Evolutionary conservation across 2,329 filamentous ascomycete genomes (phyloP), one percentile per base, ranked within the genome.

Genomic region (Neonectria punicea): DNA sequence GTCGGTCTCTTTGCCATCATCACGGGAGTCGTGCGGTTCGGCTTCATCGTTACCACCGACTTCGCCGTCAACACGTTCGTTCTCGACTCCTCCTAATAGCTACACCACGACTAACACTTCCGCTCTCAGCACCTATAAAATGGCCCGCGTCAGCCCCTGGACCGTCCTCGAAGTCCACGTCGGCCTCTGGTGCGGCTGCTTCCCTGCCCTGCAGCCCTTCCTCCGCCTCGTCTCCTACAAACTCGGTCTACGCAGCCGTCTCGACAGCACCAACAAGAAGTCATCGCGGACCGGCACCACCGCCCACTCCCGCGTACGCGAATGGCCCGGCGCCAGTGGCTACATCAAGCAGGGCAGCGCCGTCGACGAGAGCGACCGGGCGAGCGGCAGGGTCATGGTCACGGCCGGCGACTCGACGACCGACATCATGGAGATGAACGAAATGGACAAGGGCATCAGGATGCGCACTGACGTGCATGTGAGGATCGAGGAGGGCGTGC

Each of bases 151-250:
- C 20, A 74, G 70, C 30, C 70, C 78, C 11, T 82, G 79, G 80
- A 81, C 78, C 14, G 77, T 80, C 54, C 73, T 81, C 28, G 80
- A 82, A 70, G 74, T 76, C 53, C 80, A 82, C 60, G 74, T 80
- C 53, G 80, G 80, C 7, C 70, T 82, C 18, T 82, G 80, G 80
- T 78, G 79, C 58, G 76, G 75, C 14, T 81, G 80, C 67, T 80
- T 82, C 57, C 80, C 80, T 1, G 76, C 79, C 3, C 67, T 82
- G 11, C 80, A 82, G 43, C 79, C 80, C 5, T 65, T 81, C 36
- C 63, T 80, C 20, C 78, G 79, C n/a, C 60, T 74, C n/a, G 22
- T 76, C 18, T 72, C 57, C 16, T 65, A 57, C 53, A 62, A 65
- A 41, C 54, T 69, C 36, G 66, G 66, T 28, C 54, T 64, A 5